Evolutionary conservation across 2,329 filamentous ascomycete species (phyloP), one percentile per base, ranked within the genome.

Genomic region (Albophoma yamanashiensis): DNA sequence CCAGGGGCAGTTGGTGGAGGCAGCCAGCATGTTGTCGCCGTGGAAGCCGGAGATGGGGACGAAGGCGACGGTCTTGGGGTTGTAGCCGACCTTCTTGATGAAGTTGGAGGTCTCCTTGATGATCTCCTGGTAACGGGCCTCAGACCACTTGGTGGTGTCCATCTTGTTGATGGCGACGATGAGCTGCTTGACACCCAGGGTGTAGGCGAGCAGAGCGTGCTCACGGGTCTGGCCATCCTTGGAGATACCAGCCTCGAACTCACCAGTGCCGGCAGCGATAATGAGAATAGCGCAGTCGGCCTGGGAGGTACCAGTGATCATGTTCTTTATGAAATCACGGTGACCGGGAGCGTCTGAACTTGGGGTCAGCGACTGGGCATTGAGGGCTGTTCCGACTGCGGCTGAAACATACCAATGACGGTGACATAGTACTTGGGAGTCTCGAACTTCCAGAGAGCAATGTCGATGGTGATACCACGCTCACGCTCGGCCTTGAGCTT

Each of bases 301-400:
- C 89, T 97, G 94, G 81, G 94, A 99, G 77, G 94, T 97, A 92
- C 94, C 94, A 89, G 94, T 97, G 82, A 99, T 99, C 94, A 99
- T 99, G 92, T 97, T 99, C 93, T 99, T 99, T 91, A 99, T 97
- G 88, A 97, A 99, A 79, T 99, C 94, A 94, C 94, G 93, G 84
- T 99, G 94, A 83, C 94, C 94, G 76, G 94, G 94, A 80, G 94
- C 94, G 77, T 99, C 91, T 89, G 69, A 12, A 20, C 1, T 0
- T 7, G n/a, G n/a, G 47, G 64, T 65, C 57, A 68, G 62, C 14
- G 31, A 9, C 11, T 47, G 34, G 3, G 31, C 11, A 3, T n/a
- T 1, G 3, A 56, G 12, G 22, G 15, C 59, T 42, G 38, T 9
- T 43, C 40, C 1, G 42, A 8, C 0, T 40, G 38, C 15, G 39